A percentile compares a stretch with the other conserved stretches of the same genome.
Evolutionary conservation across 2,329 filamentous ascomycete genomes (phyloP).

Genomic region (Colletotrichum abscissum): DNA sequence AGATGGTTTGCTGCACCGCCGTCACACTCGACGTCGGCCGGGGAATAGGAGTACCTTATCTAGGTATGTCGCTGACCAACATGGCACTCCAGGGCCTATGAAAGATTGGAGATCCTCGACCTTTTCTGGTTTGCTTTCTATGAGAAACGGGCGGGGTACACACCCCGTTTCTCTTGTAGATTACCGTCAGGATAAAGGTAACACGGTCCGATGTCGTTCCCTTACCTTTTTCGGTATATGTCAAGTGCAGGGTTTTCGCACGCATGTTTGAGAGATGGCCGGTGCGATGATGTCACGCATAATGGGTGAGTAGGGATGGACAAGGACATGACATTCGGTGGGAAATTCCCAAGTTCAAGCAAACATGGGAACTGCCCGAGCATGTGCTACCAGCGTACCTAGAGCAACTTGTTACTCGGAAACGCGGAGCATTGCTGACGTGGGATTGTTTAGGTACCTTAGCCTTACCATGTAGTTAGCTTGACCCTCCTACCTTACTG

Average conservation of each 20-base stretch:
- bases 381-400: background rate
- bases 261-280: background rate
- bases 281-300: conserved; percentile 20
- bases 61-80: background rate
- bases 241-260: background rate
- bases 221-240: background rate
- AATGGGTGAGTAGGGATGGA: background rate
- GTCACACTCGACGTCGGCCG: background rate
- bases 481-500: background rate
- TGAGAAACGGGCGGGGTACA: conserved; percentile 26
- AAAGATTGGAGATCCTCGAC: background rate
- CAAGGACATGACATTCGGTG: background rate
- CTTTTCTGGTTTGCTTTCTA: background rate
- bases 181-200: background rate
- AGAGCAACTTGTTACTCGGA: background rate
- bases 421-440: background rate
- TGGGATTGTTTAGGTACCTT: background rate
- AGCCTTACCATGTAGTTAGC: background rate
- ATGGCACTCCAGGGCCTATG: background rate
- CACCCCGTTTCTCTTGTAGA: background rate
- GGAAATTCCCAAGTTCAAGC: background rate
- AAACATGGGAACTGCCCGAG: background rate
- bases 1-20: background rate
- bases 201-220: background rate
- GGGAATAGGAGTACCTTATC: background rate